These are phyloP conservation scores for Fusarium solani-melongenae DNA, from an alignment of 2,329 filamentous ascomycete genomes.

Conservation along the genomic window DNA sequence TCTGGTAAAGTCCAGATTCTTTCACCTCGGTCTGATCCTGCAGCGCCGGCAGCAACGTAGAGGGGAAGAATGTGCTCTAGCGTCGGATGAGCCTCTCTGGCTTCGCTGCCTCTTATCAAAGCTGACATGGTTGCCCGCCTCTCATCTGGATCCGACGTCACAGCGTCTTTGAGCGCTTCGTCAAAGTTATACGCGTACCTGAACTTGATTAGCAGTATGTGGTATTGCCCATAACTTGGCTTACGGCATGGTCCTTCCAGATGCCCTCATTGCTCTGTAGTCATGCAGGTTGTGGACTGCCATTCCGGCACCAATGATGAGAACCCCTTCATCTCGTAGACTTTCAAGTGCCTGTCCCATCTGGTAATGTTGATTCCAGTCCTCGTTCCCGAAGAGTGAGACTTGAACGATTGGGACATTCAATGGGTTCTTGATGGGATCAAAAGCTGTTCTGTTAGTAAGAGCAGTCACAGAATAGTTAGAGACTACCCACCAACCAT, in stretches of 20 bases:
- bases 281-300: background rate
- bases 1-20: background rate
- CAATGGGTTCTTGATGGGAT: background rate
- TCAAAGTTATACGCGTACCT: background rate
- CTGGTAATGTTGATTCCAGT: background rate
- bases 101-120: background rate
- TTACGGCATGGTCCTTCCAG: background rate
- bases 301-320: background rate
- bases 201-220: background rate
- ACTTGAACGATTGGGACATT: background rate
- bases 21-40: background rate
- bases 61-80: background rate
- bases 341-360: background rate
- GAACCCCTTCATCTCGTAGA: background rate
- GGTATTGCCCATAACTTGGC: background rate
- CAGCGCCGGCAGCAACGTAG: background rate
- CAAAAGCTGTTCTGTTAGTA: background rate
- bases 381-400: background rate
- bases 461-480: background rate
- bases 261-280: background rate
- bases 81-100: background rate
- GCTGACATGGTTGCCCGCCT: background rate
- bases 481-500: background rate
- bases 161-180: background rate
- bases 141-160: background rate